Evolutionary conservation across 306 rosid species (phyloP).

Genomic region (Prosopis cineraria): DNA sequence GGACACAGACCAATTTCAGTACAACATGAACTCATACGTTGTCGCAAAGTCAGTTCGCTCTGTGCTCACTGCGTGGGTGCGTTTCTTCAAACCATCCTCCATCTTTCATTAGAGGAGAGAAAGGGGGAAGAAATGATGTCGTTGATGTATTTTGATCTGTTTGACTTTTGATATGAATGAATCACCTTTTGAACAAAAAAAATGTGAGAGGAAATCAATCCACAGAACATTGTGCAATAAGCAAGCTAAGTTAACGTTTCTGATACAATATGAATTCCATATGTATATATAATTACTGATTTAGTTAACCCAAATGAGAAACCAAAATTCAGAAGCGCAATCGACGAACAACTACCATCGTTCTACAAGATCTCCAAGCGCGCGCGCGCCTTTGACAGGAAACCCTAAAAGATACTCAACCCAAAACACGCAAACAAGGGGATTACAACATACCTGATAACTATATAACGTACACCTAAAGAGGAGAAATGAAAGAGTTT

Average conservation of each 20-base stretch:
- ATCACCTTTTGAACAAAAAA: too few relatives aligned
- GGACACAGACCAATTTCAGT: too few relatives aligned
- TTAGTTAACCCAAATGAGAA: neutral
- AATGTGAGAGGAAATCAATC: too few relatives aligned
- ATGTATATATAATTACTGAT: neutral
- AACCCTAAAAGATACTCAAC: slow-evolving; percentile 9
- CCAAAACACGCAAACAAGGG: neutral
- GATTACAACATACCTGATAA: neutral
- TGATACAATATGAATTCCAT: neutral
- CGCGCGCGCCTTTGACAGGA: neutral
- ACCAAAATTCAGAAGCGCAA: slow-evolving; percentile 17
- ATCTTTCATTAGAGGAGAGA: too few relatives aligned
- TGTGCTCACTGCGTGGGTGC: too few relatives aligned
- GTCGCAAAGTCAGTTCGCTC: too few relatives aligned
- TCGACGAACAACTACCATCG: neutral
- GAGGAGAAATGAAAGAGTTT: slow-evolving; percentile 50
- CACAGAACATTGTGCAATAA: neutral
- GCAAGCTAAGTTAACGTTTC: neutral
- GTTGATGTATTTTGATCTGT: too few relatives aligned
- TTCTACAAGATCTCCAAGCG: neutral
- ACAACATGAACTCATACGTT: too few relatives aligned
- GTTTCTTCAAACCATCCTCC: too few relatives aligned
- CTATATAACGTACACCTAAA: slow-evolving; percentile 20
- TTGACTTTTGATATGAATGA: too few relatives aligned
- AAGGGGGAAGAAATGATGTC: too few relatives aligned